Conservation (phyloP, 495 filamentous ascomycete species). For the Podospora bellae-mahoneyi region DNA sequence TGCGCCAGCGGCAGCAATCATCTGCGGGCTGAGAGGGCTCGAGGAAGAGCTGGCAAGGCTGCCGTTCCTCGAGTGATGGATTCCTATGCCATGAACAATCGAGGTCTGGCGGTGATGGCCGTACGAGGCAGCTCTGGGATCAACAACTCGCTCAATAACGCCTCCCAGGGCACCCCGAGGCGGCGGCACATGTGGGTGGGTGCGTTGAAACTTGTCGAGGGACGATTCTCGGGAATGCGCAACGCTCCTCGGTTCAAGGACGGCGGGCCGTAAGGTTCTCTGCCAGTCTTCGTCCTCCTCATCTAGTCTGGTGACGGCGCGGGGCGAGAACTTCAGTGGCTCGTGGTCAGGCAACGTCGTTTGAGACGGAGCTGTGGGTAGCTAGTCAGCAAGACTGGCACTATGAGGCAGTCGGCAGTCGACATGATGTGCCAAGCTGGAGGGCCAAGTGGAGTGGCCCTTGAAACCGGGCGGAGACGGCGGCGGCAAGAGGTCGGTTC, state of each 20-base stretch:
- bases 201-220: slow-evolving; percentile 51
- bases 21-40: slow-evolving; percentile 79
- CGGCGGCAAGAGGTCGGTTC: slow-evolving; percentile 11
- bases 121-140: slow-evolving; percentile 57
- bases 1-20: slow-evolving; percentile 65
- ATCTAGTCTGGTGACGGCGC: slow-evolving; percentile 42
- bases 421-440: slow-evolving; percentile 2
- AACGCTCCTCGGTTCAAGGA: slow-evolving; percentile 36
- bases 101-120: slow-evolving; percentile 91
- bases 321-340: slow-evolving; percentile 43
- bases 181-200: slow-evolving; percentile 40
- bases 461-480: slow-evolving; percentile 19
- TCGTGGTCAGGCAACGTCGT: slow-evolving; percentile 52
- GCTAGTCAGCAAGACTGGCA: slow-evolving; percentile 22
- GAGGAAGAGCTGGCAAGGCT: slow-evolving; percentile 57
- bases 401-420: background rate
- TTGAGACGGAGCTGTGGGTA: slow-evolving; percentile 47
- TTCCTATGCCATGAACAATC: slow-evolving; percentile 86
- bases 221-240: slow-evolving; percentile 50
- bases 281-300: slow-evolving; percentile 46
- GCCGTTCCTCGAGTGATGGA: slow-evolving; percentile 89
- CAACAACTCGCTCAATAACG: slow-evolving; percentile 60
- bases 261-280: slow-evolving; percentile 40
- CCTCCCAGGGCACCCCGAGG: slow-evolving; percentile 45
- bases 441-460: slow-evolving; percentile 12